phyloP scores from a whole-genome alignment of 192 early-diverging fungal species.

The Coemansia sp. region DNA sequence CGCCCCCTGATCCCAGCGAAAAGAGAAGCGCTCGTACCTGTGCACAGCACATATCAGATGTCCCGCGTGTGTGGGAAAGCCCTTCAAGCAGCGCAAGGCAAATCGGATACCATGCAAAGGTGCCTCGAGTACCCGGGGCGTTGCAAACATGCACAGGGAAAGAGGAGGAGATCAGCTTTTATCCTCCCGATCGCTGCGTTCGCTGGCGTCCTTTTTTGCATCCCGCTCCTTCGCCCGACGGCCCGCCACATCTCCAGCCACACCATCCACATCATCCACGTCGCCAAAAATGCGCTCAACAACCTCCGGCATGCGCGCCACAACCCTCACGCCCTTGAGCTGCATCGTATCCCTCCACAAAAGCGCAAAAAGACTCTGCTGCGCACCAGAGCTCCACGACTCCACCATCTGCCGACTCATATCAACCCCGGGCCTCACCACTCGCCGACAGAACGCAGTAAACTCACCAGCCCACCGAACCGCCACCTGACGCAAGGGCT shows the following conservation, averaged over 20 bases:
- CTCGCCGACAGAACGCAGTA: slow-evolving; percentile 3
- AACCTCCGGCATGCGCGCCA: neutral
- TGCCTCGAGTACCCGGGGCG: too few relatives aligned
- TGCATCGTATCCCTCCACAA: slow-evolving; percentile 11
- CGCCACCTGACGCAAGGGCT: slow-evolving; percentile 15
- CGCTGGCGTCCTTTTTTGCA: neutral
- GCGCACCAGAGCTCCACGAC: slow-evolving; percentile 21
- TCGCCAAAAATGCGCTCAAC: slow-evolving; percentile 4
- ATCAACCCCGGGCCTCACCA: slow-evolving; percentile 9
- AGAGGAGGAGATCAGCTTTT: too few relatives aligned
- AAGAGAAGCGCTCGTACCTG: neutral
- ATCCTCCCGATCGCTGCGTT: too few relatives aligned
- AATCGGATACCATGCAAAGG: neutral
- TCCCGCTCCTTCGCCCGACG: neutral
- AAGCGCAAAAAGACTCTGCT: slow-evolving; percentile 11
- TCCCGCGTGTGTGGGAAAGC: neutral
- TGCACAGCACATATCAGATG: neutral
- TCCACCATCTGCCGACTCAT: slow-evolving; percentile 17
- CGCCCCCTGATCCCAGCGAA: slow-evolving; percentile 1
- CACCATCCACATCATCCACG: neutral
- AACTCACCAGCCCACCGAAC: slow-evolving; percentile 3
- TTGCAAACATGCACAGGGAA: too few relatives aligned
- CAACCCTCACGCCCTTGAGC: slow-evolving; percentile 13
- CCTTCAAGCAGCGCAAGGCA: neutral
- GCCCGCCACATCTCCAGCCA: too few relatives aligned